A percentile compares a stretch with the other conserved stretches of the same genome.
Conservation (phyloP, 805 yeast species). For the Babjeviella inositovora region DNA sequence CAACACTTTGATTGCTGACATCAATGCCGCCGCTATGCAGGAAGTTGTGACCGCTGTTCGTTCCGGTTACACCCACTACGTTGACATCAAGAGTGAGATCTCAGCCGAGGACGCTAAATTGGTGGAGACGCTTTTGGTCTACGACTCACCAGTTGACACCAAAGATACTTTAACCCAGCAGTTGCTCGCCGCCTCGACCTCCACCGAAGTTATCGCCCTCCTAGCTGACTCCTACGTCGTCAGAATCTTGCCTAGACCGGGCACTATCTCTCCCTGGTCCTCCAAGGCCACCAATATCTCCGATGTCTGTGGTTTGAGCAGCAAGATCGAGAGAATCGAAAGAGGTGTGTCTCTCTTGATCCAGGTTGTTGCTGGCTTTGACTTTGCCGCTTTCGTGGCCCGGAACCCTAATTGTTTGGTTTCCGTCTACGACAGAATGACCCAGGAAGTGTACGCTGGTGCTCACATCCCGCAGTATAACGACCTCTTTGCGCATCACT, state of each 20-base stretch:
- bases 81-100: conserved; percentile 14
- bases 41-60: conserved; percentile 56
- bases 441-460: conserved; percentile 48
- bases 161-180: conserved; percentile 24
- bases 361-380: conserved; percentile 56
- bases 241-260: conserved; percentile 79
- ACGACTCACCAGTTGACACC: conserved; percentile 51
- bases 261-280: conserved; percentile 98
- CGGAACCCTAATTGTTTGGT: conserved; percentile 37
- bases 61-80: conserved; percentile 69
- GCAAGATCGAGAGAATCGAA: conserved; percentile 69
- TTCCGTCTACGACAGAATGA: conserved; percentile 86
- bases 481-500: conserved; percentile 64
- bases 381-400: conserved; percentile 35
- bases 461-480: conserved; percentile 45
- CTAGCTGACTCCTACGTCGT: conserved; percentile 34
- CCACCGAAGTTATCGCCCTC: conserved; percentile 9
- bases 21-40: conserved; percentile 55
- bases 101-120: conserved; percentile 24
- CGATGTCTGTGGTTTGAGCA: conserved; percentile 69
- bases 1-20: conserved; percentile 50
- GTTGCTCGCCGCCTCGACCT: conserved; percentile 15
- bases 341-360: conserved; percentile 73
- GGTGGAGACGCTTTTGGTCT: conserved; percentile 49
- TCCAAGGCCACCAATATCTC: conserved; percentile 95